Conservation (phyloP, 306 rosid species). For the Cicer yamashitae region DNA sequence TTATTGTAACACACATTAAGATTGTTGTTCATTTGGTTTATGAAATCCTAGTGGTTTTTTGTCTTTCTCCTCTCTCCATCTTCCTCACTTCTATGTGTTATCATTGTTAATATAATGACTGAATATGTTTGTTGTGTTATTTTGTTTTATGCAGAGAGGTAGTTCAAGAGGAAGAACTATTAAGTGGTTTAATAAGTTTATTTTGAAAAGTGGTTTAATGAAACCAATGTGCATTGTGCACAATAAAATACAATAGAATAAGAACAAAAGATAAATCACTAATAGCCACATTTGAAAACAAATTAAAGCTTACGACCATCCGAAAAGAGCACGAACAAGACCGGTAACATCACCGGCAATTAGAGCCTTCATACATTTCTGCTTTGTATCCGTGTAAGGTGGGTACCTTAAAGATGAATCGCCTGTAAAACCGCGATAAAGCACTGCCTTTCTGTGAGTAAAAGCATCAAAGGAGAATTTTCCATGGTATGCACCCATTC, state of each 20-base stretch:
- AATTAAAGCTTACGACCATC: constrained; percentile 56
- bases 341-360: constrained; percentile 58
- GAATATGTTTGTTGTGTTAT: not conserved
- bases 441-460: constrained; percentile 85
- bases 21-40: too few relatives aligned
- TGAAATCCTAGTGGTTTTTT: too few relatives aligned
- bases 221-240: constrained; percentile 11
- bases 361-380: constrained; percentile 71
- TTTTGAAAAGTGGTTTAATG: not conserved
- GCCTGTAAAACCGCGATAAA: constrained; percentile 72
- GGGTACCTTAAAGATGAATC: constrained; percentile 83
- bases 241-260: constrained; percentile 20
- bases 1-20: too few relatives aligned
- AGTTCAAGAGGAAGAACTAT: constrained; percentile 63
- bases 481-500: constrained; percentile 93
- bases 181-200: constrained; percentile 38
- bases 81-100: too few relatives aligned
- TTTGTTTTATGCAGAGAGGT: constrained; percentile 51
- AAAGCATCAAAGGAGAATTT: constrained; percentile 93
- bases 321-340: constrained; percentile 67
- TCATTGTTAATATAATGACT: not conserved
- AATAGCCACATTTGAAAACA: not conserved
- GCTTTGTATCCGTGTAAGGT: constrained; percentile 77
- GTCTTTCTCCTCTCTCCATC: too few relatives aligned
- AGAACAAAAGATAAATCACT: constrained; percentile 7